A percentile compares a stretch with the other conserved stretches of the same genome.
phyloP scores from a whole-genome alignment of 495 filamentous ascomycete species.

The Hyaloscypha bicolor region DNA sequence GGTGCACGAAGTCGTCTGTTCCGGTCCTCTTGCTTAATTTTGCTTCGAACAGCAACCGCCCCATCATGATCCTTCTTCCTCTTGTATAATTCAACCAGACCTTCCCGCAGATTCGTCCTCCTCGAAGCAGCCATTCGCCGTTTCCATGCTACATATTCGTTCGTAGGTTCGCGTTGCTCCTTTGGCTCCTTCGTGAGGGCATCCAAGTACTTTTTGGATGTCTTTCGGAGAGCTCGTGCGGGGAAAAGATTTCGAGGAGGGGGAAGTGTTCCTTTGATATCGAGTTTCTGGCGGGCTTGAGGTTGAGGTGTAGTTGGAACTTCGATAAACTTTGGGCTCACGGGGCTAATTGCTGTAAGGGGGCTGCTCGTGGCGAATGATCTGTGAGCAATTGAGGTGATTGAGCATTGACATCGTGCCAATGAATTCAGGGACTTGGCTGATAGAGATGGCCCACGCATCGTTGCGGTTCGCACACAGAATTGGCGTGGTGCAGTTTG shows the following conservation, averaged over 20 bases:
- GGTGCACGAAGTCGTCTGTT: constrained; percentile 50
- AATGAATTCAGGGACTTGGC: constrained; percentile 28
- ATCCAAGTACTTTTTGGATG: constrained; percentile 53
- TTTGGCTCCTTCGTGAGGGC: constrained; percentile 42
- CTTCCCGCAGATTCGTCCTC: constrained; percentile 64
- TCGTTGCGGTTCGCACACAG: neutral
- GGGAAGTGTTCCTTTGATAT: constrained; percentile 72
- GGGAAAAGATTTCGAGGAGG: constrained; percentile 69
- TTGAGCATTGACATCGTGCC: constrained; percentile 22
- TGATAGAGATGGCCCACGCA: constrained; percentile 28
- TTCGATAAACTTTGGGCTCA: constrained; percentile 75
- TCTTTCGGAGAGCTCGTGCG: constrained; percentile 48
- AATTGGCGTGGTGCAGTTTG: neutral
- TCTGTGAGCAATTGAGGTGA: constrained; percentile 30
- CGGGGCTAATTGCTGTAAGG: constrained; percentile 51
- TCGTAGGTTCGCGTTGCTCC: constrained; percentile 29
- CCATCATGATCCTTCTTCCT: constrained; percentile 54
- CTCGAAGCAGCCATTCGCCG: constrained; percentile 59
- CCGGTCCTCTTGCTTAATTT: constrained; percentile 43
- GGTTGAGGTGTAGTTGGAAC: constrained; percentile 61
- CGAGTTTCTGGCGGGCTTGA: constrained; percentile 42
- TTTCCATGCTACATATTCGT: constrained; percentile 64
- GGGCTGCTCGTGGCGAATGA: constrained; percentile 46
- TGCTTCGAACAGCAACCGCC: constrained; percentile 39
- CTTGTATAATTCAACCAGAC: constrained; percentile 56